Evolutionary conservation across 768 basidiomycete genomes (phyloP), one percentile per base, ranked within the genome.

Genomic region (Trametes coccinea): DNA sequence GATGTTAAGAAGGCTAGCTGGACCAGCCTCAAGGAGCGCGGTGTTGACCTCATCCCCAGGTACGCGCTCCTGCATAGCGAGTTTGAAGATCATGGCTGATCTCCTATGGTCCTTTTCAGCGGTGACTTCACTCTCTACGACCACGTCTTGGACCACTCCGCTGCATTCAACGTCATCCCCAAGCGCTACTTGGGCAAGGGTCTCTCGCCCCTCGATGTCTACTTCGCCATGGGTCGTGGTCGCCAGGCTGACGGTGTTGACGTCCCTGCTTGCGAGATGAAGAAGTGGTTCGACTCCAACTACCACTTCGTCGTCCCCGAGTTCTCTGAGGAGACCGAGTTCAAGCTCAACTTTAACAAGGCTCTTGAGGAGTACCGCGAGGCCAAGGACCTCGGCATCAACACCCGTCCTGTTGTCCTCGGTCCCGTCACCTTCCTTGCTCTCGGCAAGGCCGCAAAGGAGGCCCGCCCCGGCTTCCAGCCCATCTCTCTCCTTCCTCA

Each of bases 271-370:
- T 93, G 86, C 66, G 95, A 98, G 82, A 98, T 98, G 97, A 98
- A 97, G 85, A 98, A 98, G 79, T 99, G 97, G 94, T 96, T 95
- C 75, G 94, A 97, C 79, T 95, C 93, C 53, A 98, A 97, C 86
- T 98, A 97, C 82, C 95, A 98, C 82, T 95, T 88, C 73, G 95
- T 98, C 76, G 97, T 98, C 61, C 95, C 95, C 58, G 97, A 97
- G 79, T 86, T 97, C 77, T 92, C 92, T 8, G 90, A 92, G 55
- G 80, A 84, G 70, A 91, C 89, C 33, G 87, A 96, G 67, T 98
- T 98, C 87, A 94, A 96, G 79, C 82, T 99, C 74, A 85, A 89
- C 80, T 88, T 87, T 80, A 96, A 96, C 89, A 97, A 98, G 83
- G 87, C 90, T 49, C 85, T 98, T 62, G 88, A 89, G 70, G 93